phyloP scores from a whole-genome alignment of 2,329 filamentous ascomycete species.

The Sporothrix luriei region DNA sequence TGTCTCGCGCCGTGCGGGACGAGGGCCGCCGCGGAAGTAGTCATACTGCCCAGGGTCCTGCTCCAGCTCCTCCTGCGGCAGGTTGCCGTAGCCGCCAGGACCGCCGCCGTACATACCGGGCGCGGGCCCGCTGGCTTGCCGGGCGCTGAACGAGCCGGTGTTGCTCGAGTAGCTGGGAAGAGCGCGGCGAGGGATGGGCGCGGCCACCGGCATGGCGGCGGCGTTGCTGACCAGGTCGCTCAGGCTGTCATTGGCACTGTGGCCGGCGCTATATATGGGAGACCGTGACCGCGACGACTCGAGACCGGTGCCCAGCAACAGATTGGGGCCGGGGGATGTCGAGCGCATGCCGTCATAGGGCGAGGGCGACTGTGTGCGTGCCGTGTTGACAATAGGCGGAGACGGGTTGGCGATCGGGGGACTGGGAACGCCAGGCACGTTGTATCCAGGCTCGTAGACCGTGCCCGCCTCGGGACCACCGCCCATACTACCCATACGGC shows the following conservation, averaged over 20 bases:
- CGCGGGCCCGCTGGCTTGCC: not conserved
- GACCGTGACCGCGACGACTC: constrained; percentile 46
- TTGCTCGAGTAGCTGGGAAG: not conserved
- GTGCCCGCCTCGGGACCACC: constrained; percentile 32
- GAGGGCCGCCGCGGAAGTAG: constrained; percentile 54
- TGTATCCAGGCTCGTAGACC: constrained; percentile 35
- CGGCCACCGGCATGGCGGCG: constrained; percentile 53
- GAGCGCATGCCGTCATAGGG: constrained; percentile 29
- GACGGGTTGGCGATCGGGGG: constrained; percentile 27
- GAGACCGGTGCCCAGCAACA: constrained; percentile 36
- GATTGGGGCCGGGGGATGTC: constrained; percentile 36
- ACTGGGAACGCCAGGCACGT: constrained; percentile 30
- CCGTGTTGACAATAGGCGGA: constrained; percentile 14
- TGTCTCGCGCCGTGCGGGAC: constrained; percentile 32
- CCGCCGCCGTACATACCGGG: constrained; percentile 61
- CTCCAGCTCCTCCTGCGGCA: constrained; percentile 57
- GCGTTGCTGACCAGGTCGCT: constrained; percentile 57
- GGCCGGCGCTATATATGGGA: constrained; percentile 50
- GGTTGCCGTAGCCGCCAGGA: constrained; percentile 60
- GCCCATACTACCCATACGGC: not conserved
- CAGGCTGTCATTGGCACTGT: constrained; percentile 56
- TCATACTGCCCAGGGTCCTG: constrained; percentile 57
- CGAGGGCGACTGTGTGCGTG: constrained; percentile 32
- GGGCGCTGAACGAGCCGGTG: not conserved
- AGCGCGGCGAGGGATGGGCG: constrained; percentile 3